Conservation (phyloP, 352 stramenopile species). For the Phytophthora citricola region DNA sequence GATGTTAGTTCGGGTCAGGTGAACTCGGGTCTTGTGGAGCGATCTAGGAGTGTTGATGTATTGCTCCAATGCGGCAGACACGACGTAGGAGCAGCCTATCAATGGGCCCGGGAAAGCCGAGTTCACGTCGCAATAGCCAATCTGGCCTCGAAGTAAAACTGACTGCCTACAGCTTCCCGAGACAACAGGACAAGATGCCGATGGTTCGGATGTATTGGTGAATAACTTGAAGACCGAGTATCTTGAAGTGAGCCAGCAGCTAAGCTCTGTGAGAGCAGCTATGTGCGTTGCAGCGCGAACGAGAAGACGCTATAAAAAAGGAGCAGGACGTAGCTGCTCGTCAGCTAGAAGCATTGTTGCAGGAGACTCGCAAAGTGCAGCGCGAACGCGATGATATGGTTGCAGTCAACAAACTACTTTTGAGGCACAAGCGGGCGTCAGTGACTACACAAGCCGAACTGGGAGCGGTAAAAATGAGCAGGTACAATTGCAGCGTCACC, state of each 20-base stretch:
- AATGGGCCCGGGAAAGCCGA: slow-evolving; percentile 18
- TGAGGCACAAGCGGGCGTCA: slow-evolving; percentile 41
- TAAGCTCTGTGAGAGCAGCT: slow-evolving; percentile 33
- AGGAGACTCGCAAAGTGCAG: slow-evolving; percentile 38
- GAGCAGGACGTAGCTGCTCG: slow-evolving; percentile 32
- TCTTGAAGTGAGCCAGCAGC: slow-evolving; percentile 41
- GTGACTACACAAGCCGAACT: slow-evolving; percentile 24
- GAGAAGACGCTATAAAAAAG: slow-evolving; percentile 15
- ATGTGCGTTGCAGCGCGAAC: slow-evolving; percentile 16
- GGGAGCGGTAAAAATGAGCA: slow-evolving; percentile 30
- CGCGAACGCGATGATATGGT: slow-evolving; percentile 48
- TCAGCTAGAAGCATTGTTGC: slow-evolving; percentile 33
- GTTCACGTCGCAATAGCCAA: slow-evolving; percentile 25
- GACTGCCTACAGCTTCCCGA: slow-evolving; percentile 33
- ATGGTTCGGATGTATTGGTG: slow-evolving; percentile 16
- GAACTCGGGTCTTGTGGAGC: slow-evolving; percentile 12
- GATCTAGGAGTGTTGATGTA: slow-evolving; percentile 28
- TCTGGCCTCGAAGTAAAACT: slow-evolving; percentile 20
- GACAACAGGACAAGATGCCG: slow-evolving; percentile 9
- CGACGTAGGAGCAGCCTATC: slow-evolving; percentile 37
- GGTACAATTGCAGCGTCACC: slow-evolving; percentile 28
- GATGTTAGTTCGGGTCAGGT: slow-evolving; percentile 25
- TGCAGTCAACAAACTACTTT: slow-evolving; percentile 44
- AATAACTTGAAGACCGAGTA: slow-evolving; percentile 41
- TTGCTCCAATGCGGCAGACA: slow-evolving; percentile 19